Evolutionary conservation across 2,329 filamentous ascomycete species (phyloP).

Genomic region (Aspergillus novofumigatus): DNA sequence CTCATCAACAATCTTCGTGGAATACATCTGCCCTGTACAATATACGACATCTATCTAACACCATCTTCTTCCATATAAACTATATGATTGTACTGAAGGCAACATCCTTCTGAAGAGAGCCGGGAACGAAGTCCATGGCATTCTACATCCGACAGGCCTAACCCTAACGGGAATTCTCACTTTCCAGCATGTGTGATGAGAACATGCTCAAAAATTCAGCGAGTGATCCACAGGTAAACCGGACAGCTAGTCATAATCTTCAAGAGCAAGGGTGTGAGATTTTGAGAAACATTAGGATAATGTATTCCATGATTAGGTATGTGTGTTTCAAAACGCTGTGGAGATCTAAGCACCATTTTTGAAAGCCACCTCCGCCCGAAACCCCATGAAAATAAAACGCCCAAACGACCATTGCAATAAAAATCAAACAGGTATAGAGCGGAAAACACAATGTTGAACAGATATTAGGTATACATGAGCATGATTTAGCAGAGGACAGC

Average conservation of each 20-base stretch:
- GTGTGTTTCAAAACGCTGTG: neutral
- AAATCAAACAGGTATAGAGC: conserved; percentile 15
- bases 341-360: neutral
- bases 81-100: neutral
- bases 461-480: conserved; percentile 2
- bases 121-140: neutral
- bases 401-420: conserved; percentile 23
- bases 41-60: neutral
- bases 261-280: neutral
- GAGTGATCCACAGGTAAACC: neutral
- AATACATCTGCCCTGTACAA: neutral
- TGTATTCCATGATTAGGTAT: neutral
- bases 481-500: conserved; percentile 34
- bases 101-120: neutral
- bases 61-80: neutral
- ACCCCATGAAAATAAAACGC: conserved; percentile 16
- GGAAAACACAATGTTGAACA: conserved; percentile 3
- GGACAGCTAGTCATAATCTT: neutral
- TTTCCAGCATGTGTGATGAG: neutral
- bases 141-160: neutral
- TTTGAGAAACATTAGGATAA: neutral
- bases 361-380: conserved; percentile 5
- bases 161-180: neutral
- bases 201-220: neutral
- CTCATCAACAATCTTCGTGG: neutral